Percentiles rank a stretch among this genome's conserved stretches.
Conservation (phyloP, 2,329 filamentous ascomycete genomes). For the Lasiodiplodia citricola region DNA sequence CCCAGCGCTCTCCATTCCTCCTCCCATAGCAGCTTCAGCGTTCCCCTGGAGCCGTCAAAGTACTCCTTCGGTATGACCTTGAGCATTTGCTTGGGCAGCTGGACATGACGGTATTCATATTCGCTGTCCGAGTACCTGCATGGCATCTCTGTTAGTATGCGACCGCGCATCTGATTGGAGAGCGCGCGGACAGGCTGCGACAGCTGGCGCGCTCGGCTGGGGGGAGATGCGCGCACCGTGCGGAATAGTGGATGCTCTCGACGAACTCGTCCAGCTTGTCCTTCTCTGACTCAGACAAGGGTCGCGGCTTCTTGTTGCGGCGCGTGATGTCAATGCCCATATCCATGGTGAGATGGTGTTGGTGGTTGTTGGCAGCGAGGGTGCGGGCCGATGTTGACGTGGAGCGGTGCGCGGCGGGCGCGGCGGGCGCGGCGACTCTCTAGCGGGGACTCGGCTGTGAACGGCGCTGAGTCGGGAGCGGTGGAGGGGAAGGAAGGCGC, state of each 20-base stretch:
- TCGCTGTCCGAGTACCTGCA: conserved; percentile 87
- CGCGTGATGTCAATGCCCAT: conserved; percentile 79
- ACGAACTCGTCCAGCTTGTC: conserved; percentile 87
- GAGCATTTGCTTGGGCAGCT: conserved; percentile 97
- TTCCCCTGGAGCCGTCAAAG: conserved; percentile 86
- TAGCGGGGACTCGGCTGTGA: conserved; percentile 2
- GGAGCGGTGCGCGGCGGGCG: neutral
- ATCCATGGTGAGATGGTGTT: conserved; percentile 28
- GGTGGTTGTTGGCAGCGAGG: conserved; percentile 18
- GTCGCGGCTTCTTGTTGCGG: conserved; percentile 84
- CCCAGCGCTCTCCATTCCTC: conserved; percentile 97
- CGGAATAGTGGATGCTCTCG: conserved; percentile 94
- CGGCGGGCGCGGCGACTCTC: conserved; percentile 10
- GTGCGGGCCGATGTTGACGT: conserved; percentile 9
- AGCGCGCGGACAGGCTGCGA: conserved; percentile 17
- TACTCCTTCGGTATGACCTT: conserved; percentile 96
- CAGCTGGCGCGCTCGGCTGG: neutral
- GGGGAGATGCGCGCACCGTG: conserved; percentile 64
- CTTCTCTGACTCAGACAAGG: conserved; percentile 80
- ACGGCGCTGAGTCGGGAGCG: neutral
- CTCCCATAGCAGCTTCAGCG: conserved; percentile 95
- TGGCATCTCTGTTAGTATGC: conserved; percentile 26
- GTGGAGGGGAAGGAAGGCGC: neutral
- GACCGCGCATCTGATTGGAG: neutral
- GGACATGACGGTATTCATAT: conserved; percentile 97